phyloP scores from a whole-genome alignment of 345 rosid genomes.

The Syzygium aromaticum region DNA sequence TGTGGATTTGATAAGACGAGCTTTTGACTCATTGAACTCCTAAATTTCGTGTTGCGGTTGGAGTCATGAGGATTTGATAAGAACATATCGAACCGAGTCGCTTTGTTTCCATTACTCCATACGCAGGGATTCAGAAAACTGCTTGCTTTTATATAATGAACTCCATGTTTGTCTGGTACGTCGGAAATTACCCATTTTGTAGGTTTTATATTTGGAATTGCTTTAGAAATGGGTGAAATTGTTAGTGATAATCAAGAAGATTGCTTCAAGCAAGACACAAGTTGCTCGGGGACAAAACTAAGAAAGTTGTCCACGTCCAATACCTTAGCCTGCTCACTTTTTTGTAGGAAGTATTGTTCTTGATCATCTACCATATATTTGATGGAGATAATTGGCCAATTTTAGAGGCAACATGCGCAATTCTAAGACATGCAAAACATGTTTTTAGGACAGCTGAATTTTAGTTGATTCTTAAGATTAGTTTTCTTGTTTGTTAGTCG shows the following conservation, averaged over 20 bases:
- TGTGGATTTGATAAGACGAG: not conserved
- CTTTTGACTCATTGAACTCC: not conserved
- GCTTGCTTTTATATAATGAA: not conserved
- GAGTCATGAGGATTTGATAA: not conserved
- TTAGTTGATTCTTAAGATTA: too few relatives aligned
- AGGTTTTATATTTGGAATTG: not conserved
- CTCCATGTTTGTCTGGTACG: not conserved
- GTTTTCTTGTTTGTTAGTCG: too few relatives aligned
- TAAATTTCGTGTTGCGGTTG: not conserved
- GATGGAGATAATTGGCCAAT: not conserved
- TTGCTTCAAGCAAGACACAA: not conserved
- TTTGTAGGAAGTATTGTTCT: not conserved
- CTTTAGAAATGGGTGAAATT: not conserved
- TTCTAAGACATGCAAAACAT: not conserved
- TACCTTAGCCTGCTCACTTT: not conserved
- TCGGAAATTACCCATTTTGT: not conserved
- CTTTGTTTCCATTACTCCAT: not conserved
- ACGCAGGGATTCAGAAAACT: not conserved
- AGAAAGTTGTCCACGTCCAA: not conserved
- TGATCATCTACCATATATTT: not conserved
- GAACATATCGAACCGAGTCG: not conserved
- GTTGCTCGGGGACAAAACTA: not conserved
- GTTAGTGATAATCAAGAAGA: not conserved
- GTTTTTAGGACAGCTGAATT: too few relatives aligned
- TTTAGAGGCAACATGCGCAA: not conserved